Base-by-base conservation (phyloP, 23 red algal species). In the Gracilariopsis chorda region DNA sequence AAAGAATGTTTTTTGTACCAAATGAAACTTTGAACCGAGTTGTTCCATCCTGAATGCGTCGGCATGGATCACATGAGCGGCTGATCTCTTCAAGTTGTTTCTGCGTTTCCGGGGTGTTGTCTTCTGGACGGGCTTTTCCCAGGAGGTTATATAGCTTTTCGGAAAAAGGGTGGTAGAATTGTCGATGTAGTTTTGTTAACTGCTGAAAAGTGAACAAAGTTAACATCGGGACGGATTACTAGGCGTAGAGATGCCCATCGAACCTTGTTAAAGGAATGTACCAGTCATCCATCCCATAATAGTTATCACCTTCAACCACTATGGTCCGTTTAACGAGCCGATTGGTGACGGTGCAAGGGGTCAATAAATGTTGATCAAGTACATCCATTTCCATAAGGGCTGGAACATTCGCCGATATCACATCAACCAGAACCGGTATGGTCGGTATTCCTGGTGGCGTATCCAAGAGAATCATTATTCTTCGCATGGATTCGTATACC, bases 111-210 rank as follows among this genome's bases (percentile, higher is more conserved):
- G 43, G 40, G 43, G 4, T 80, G 45, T n/a, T 45, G 14, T 80
- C 33, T 49, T 56, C 75, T 12, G 48, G 75, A 17, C 35, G 29
- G 7, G 75, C 43, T 45, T 46, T 48, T 37, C 35, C 25, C 43
- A 80, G 8, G n/a, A 80, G 48, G 7, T 80, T 59, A 23, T 12
- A 80, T 51, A 59, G 42, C 35, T 80, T 80, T 17, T 46, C 45
- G 20, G 75, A 17, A 32, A 4, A 48, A 21, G 75, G 75, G 48
- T 80, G 75, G 48, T 29, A 80, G 75, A 80, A 80, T 5, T 53
- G 75, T 36, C 41, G 30, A 56, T 80, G 75, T 4, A 80, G 48
- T 32, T 80, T 80, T 17, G 23, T 17, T 14, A 80, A 43, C 62
- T 86, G 53, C 44, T 39, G 47, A 68, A 21, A 21, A 36, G 56